Evolutionary conservation across 75 land plant genomes (phyloP).

Genomic region (Pinus taeda): DNA sequence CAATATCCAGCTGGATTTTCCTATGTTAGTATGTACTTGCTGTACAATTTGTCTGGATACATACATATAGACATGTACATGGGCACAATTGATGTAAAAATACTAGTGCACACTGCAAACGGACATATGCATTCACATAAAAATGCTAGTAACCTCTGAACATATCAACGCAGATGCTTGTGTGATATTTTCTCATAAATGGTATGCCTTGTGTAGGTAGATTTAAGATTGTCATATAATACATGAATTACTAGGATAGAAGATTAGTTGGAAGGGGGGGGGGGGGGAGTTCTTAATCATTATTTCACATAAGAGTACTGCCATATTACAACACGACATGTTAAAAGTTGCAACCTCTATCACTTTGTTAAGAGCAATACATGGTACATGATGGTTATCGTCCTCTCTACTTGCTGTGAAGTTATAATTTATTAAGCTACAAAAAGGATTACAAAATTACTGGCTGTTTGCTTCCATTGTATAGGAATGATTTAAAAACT

Average conservation of each 20-base stretch:
- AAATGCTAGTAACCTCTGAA: neutral
- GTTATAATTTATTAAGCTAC: no score
- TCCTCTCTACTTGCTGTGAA: neutral
- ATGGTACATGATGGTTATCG: neutral
- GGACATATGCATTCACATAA: no score
- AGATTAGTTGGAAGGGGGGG: neutral
- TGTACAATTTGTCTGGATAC: no score
- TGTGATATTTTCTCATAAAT: neutral
- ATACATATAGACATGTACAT: no score
- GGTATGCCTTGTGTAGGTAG: neutral
- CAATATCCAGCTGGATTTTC: no score
- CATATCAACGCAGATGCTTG: neutral
- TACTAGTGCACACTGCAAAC: no score
- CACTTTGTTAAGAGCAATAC: neutral
- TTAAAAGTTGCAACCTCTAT: neutral
- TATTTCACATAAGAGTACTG: neutral
- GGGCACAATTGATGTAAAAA: no score
- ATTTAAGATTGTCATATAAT: neutral
- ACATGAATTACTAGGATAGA: neutral
- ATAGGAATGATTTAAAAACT: no score
- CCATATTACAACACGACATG: neutral
- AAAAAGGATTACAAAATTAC: no score
- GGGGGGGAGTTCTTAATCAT: neutral
- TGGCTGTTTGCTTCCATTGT: no score
- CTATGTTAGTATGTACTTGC: no score